A percentile compares a stretch with the other conserved stretches of the same genome.
Conservation (phyloP, 2,329 filamentous ascomycete species). For the Diaporthe humulicola region DNA sequence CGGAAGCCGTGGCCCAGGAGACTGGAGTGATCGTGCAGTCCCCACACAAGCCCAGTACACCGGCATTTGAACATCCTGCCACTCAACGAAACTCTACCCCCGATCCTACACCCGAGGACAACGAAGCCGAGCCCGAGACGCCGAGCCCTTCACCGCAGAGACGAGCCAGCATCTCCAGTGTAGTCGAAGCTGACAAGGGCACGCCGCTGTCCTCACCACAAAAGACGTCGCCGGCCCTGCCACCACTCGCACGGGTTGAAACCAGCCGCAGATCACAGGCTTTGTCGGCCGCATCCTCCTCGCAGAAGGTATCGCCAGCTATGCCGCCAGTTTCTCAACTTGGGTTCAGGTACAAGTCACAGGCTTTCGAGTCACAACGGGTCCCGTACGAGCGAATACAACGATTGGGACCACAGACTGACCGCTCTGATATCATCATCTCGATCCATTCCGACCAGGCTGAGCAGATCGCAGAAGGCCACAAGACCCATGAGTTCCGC, state of each 20-base stretch:
- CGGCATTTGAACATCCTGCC: not conserved
- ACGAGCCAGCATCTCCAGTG: constrained; percentile 32
- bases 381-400: constrained; percentile 64
- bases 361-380: constrained; percentile 62
- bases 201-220: constrained; percentile 42
- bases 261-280: constrained; percentile 48
- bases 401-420: constrained; percentile 60
- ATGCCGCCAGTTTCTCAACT: constrained; percentile 42
- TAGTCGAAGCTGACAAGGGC: constrained; percentile 38
- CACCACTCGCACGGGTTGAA: constrained; percentile 42
- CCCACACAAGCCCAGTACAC: not conserved
- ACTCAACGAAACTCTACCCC: constrained; percentile 25
- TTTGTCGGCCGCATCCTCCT: constrained; percentile 44
- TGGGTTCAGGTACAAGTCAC: constrained; percentile 49
- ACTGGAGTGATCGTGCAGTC: not conserved
- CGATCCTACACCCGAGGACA: constrained; percentile 24
- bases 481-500: constrained; percentile 68
- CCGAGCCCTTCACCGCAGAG: constrained; percentile 31
- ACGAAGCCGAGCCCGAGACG: constrained; percentile 38
- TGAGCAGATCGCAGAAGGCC: constrained; percentile 61
- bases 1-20: not conserved
- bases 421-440: constrained; percentile 67
- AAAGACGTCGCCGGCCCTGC: constrained; percentile 38
- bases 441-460: constrained; percentile 62
- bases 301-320: constrained; percentile 32